Percentiles rank a stretch among this genome's conserved stretches.
These are phyloP conservation scores for Phialophora macrospora DNA, from an alignment of 2,329 filamentous ascomycete genomes.

Conservation along the genomic window DNA sequence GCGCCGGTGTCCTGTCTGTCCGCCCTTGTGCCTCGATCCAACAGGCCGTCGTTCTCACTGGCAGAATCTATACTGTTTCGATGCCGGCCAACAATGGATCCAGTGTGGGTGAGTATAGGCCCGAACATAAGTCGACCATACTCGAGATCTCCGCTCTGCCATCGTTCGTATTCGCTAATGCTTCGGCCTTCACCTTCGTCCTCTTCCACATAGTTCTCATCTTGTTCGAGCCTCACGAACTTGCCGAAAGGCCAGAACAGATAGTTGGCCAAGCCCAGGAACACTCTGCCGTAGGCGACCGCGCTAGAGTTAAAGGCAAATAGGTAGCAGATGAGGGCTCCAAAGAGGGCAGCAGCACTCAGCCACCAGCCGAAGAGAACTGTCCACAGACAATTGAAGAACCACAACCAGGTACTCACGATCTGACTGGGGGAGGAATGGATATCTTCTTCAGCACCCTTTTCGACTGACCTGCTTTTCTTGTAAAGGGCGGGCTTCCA, in stretches of 20 bases:
- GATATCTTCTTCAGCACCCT: conserved; percentile 94
- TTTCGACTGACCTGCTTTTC: conserved; percentile 93
- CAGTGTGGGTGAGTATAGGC: conserved; percentile 66
- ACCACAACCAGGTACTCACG: conserved; percentile 80
- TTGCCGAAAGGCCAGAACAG: conserved; percentile 96
- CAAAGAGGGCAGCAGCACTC: conserved; percentile 72
- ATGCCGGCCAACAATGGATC: conserved; percentile 80
- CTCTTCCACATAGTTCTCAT: conserved; percentile 92
- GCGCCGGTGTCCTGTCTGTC: conserved; percentile 50
- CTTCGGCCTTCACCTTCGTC: conserved; percentile 94
- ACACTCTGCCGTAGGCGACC: conserved; percentile 80
- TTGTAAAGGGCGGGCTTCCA: conserved; percentile 99
- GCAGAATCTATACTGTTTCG: conserved; percentile 87
- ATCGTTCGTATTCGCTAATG: conserved; percentile 98
- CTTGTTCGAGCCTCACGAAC: conserved; percentile 89
- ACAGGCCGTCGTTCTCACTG: conserved; percentile 86
- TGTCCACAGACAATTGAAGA: conserved; percentile 92
- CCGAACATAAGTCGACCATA: conserved; percentile 96
- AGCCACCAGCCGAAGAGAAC: conserved; percentile 97
- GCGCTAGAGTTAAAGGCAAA: conserved; percentile 80
- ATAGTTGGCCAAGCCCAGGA: conserved; percentile 83
- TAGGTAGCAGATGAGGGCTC: conserved; percentile 76
- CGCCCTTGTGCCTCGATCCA: conserved; percentile 68
- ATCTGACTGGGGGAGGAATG: conserved; percentile 89
- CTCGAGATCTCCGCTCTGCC: conserved; percentile 96